A percentile compares a stretch with the other conserved stretches of the same genome.
phyloP scores from a whole-genome alignment of 768 basidiomycete genomes.

The Tricholoma terreum region DNA sequence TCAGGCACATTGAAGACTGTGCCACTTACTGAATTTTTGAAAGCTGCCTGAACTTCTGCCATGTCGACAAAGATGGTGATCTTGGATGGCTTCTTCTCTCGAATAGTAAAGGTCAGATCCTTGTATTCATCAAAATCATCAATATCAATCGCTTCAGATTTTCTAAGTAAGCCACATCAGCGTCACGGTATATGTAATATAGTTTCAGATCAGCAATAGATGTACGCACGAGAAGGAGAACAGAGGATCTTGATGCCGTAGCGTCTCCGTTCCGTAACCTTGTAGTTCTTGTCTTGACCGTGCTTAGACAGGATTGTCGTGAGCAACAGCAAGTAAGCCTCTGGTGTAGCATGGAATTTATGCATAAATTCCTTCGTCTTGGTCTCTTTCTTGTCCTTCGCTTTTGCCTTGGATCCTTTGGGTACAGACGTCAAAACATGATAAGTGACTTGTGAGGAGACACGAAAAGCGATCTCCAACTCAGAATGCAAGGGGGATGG shows the following conservation, averaged over 20 bases:
- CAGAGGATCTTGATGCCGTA: constrained; percentile 7
- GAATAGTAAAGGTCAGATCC: constrained; percentile 6
- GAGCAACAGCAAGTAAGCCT: constrained; percentile 8
- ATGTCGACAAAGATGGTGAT: constrained; percentile 12
- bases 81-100: constrained; percentile 8
- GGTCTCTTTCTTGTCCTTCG: not conserved
- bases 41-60: constrained; percentile 9
- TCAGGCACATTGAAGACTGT: not conserved
- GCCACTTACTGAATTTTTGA: not conserved
- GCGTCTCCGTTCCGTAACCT: not conserved
- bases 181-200: too few relatives aligned
- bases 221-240: not conserved
- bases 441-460: not conserved
- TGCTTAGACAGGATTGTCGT: constrained; percentile 6
- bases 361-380: not conserved
- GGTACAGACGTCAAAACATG: not conserved
- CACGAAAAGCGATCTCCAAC: not conserved
- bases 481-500: not conserved
- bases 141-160: constrained; percentile 19
- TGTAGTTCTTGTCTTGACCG: constrained; percentile 3
- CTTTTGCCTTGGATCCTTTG: not conserved
- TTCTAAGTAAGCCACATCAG: constrained; percentile 8
- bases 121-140: constrained; percentile 12
- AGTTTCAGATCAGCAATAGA: too few relatives aligned
- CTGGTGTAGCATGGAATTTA: not conserved